phyloP scores from a whole-genome alignment of 345 rosid genomes.

The Lumnitzera littorea region DNA sequence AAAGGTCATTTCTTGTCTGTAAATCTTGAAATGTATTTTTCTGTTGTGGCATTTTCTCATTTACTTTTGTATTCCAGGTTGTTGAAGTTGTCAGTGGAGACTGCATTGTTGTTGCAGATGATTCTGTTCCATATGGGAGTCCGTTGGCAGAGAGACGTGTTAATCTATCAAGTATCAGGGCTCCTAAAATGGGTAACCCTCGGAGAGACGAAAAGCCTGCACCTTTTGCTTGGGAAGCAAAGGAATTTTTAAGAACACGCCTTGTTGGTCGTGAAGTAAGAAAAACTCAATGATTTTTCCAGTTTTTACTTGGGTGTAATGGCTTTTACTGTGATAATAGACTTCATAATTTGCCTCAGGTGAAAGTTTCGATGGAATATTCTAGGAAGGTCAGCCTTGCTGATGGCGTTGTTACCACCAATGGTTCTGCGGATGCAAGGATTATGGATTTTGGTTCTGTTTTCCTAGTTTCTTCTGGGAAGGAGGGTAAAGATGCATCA shows the following conservation, averaged over 20 bases:
- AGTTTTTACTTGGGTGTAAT: not conserved
- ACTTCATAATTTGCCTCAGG: slow-evolving; percentile 33
- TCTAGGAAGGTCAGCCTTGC: slow-evolving; percentile 62
- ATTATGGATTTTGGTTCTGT: slow-evolving; percentile 95
- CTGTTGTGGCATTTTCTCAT: slow-evolving; percentile 6
- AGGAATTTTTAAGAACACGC: slow-evolving; percentile 71
- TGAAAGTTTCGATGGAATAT: slow-evolving; percentile 90
- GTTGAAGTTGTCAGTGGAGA: slow-evolving; percentile 98
- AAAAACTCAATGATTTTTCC: not conserved
- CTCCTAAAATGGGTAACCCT: slow-evolving; percentile 88
- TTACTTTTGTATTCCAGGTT: slow-evolving; percentile 40
- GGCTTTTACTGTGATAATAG: slow-evolving; percentile 1
- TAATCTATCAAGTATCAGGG: slow-evolving; percentile 84
- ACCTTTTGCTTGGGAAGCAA: slow-evolving; percentile 89
- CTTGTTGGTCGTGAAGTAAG: slow-evolving; percentile 75
- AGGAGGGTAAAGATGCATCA: slow-evolving; percentile 47
- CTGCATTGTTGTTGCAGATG: slow-evolving; percentile 87
- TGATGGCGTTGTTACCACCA: slow-evolving; percentile 46
- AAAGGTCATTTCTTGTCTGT: slow-evolving; percentile 37
- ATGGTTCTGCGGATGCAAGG: slow-evolving; percentile 66
- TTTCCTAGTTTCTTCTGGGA: slow-evolving; percentile 52
- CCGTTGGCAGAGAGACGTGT: slow-evolving; percentile 82
- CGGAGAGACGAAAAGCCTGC: slow-evolving; percentile 90
- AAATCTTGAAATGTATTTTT: slow-evolving; percentile 1
- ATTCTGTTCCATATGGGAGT: slow-evolving; percentile 75